phyloP scores from a whole-genome alignment of 2,329 filamentous ascomycete genomes.

The Epichloe uncinata region DNA sequence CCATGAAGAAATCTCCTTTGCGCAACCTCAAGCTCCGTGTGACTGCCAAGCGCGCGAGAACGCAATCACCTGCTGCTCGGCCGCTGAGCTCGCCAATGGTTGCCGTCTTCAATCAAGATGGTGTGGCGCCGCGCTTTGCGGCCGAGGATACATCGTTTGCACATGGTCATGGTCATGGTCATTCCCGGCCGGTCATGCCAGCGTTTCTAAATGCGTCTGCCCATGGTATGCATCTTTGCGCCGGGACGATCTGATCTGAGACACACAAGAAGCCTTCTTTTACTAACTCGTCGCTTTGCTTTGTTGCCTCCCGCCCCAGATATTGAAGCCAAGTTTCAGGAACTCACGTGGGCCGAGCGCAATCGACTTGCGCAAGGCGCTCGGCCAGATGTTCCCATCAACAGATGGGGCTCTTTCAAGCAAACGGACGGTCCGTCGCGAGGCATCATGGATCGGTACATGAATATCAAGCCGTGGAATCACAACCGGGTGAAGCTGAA shows the following conservation, averaged over 20 bases:
- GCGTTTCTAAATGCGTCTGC: slow-evolving; percentile 25
- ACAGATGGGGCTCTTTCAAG: slow-evolving; percentile 24
- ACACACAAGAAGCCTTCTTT: neutral
- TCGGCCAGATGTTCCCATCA: slow-evolving; percentile 20
- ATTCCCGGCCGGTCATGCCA: slow-evolving; percentile 19
- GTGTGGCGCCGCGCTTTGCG: slow-evolving; percentile 15
- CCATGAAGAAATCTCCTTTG: slow-evolving; percentile 26
- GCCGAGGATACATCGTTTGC: slow-evolving; percentile 7
- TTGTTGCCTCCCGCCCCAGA: slow-evolving; percentile 19
- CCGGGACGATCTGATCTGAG: neutral
- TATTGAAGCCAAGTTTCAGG: slow-evolving; percentile 37
- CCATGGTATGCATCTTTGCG: slow-evolving; percentile 16
- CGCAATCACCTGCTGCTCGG: slow-evolving; percentile 25
- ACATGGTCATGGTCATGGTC: slow-evolving; percentile 4
- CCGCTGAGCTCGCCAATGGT: slow-evolving; percentile 17
- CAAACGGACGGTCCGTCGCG: slow-evolving; percentile 18
- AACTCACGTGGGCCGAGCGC: slow-evolving; percentile 40
- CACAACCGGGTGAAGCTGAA: slow-evolving; percentile 71
- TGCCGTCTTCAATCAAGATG: slow-evolving; percentile 24
- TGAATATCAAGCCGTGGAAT: slow-evolving; percentile 81
- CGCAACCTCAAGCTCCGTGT: slow-evolving; percentile 31
- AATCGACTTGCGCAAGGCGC: slow-evolving; percentile 28
- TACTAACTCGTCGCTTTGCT: neutral
- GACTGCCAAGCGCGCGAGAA: slow-evolving; percentile 32
- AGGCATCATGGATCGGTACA: slow-evolving; percentile 60